Conservation (phyloP, 352 stramenopile genomes). For the Phytophthora foliorum region DNA sequence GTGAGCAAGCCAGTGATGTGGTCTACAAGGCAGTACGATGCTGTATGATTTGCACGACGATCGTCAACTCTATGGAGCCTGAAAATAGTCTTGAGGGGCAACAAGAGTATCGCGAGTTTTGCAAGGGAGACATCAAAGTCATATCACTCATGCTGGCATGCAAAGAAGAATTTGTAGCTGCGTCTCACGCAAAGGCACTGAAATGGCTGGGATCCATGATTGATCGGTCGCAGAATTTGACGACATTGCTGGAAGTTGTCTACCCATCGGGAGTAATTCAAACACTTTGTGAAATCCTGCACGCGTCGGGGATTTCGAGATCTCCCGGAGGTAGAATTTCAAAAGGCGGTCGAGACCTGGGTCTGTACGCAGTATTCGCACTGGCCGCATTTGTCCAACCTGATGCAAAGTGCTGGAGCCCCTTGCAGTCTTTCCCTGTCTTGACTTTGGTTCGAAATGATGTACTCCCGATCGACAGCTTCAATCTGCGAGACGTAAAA, state of each 20-base stretch:
- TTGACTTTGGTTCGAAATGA: constrained; percentile 46
- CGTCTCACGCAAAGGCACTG: constrained; percentile 61
- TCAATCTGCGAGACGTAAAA: constrained; percentile 42
- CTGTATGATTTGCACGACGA: constrained; percentile 71
- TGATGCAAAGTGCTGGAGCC: constrained; percentile 63
- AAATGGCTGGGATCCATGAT: constrained; percentile 88
- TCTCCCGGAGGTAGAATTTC: constrained; percentile 64
- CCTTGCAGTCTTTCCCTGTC: constrained; percentile 67
- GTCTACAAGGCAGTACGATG: constrained; percentile 67
- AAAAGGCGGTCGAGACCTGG: constrained; percentile 53
- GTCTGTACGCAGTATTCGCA: constrained; percentile 70
- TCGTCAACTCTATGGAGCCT: constrained; percentile 54
- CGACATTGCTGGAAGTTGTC: constrained; percentile 64
- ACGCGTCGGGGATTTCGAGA: constrained; percentile 50
- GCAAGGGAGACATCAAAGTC: constrained; percentile 49
- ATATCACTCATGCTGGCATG: constrained; percentile 56
- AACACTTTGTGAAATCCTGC: constrained; percentile 67
- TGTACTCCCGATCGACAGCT: constrained; percentile 17
- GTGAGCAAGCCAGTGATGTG: constrained; percentile 45
- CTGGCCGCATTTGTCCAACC: constrained; percentile 79
- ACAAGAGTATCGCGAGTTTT: constrained; percentile 59
- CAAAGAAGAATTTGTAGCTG: constrained; percentile 35
- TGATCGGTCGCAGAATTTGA: constrained; percentile 65
- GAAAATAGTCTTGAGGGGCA: constrained; percentile 2
- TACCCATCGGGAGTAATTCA: constrained; percentile 68